Evolutionary conservation across 2,329 filamentous ascomycete genomes (phyloP).

Genomic region (Fusarium sp.): DNA sequence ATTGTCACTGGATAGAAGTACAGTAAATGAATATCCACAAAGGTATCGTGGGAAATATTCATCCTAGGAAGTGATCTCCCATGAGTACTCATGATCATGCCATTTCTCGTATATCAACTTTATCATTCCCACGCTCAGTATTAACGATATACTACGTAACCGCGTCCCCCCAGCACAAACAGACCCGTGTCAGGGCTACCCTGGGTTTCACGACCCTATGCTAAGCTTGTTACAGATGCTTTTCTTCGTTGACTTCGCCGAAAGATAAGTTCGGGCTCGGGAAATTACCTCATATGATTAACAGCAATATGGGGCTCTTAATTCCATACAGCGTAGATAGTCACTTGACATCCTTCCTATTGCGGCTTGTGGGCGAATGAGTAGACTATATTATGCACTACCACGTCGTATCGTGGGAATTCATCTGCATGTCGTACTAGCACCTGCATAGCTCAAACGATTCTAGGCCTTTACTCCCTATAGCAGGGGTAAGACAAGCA

Average conservation of each 20-base stretch:
- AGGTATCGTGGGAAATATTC: too few species aligned
- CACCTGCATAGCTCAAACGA: neutral
- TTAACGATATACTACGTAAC: neutral
- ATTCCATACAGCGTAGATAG: neutral
- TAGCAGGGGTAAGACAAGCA: neutral
- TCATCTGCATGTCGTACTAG: neutral
- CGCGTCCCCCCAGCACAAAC: neutral
- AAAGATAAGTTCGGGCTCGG: constrained; percentile 5
- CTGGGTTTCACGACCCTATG: neutral
- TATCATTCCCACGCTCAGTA: neutral
- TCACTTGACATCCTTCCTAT: constrained; percentile 25
- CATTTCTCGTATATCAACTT: neutral
- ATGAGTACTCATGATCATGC: too few species aligned
- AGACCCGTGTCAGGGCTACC: neutral
- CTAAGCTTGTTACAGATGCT: neutral
- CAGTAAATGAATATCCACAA: too few species aligned
- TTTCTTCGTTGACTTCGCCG: neutral
- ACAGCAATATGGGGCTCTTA: neutral
- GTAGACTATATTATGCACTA: constrained; percentile 10
- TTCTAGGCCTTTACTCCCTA: neutral
- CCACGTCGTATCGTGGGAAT: constrained; percentile 1
- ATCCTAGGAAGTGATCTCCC: too few species aligned
- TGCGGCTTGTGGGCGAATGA: neutral
- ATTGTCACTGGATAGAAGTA: too few species aligned
- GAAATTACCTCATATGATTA: neutral